These are phyloP conservation scores for Styphnolobium japonicum DNA, from an alignment of 306 rosid species.

Conservation along the genomic window DNA sequence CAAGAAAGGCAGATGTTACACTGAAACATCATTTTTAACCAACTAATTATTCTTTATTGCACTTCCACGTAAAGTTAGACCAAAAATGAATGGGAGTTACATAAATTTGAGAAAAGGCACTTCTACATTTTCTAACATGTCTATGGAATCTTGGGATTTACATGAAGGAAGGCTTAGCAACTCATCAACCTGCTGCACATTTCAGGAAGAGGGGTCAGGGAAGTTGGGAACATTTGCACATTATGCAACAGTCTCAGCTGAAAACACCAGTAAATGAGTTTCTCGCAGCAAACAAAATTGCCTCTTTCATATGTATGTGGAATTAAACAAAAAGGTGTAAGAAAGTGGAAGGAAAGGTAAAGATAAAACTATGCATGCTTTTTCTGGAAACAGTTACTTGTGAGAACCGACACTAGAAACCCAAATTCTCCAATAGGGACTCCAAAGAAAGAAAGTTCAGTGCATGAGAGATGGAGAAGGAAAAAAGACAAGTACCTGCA, in stretches of 20 bases:
- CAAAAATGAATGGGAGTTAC: not conserved
- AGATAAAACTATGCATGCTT: conserved; percentile 15
- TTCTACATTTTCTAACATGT: not conserved
- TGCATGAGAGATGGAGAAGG: not conserved
- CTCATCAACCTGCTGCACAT: not conserved
- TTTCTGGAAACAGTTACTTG: not conserved
- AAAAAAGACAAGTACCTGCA: conserved; percentile 51
- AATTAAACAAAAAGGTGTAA: conserved; percentile 14
- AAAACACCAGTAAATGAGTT: conserved; percentile 8
- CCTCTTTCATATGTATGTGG: conserved; percentile 1
- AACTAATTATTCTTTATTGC: conserved; percentile 1
- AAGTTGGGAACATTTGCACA: not conserved
- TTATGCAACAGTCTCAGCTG: conserved; percentile 1
- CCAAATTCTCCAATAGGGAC: not conserved
- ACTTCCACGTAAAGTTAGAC: not conserved
- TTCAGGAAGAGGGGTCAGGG: not conserved
- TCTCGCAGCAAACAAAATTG: conserved; percentile 23
- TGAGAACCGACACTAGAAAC: conserved; percentile 6
- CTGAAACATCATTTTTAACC: conserved; percentile 14
- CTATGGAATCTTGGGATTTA: conserved; percentile 5
- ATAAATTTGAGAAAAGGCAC: conserved; percentile 11
- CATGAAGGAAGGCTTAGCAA: conserved; percentile 5
- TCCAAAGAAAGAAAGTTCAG: not conserved
- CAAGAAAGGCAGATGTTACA: conserved; percentile 9
- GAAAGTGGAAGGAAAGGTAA: conserved; percentile 9